Evolutionary conservation across 2,329 filamentous ascomycete species (phyloP), one percentile per base, ranked within the genome.

Genomic region (Rugonectria rugulosa): DNA sequence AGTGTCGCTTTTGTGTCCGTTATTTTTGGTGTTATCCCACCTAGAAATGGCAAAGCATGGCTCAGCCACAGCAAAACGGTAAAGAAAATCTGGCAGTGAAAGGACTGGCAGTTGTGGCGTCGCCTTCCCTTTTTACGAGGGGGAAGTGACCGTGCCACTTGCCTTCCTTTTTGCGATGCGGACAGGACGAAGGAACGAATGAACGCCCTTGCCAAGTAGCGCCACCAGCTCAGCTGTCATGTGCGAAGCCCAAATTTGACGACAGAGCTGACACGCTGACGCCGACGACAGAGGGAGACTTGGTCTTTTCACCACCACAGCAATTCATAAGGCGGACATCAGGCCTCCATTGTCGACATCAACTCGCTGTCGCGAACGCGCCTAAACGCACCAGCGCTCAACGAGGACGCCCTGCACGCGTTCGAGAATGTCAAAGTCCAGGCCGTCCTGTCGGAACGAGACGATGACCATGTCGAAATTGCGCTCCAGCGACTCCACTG

Each of bases 401-500:
- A 81, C 68, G 32, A 66, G 60, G 1, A 74, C 70, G 5, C 60
- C 69, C 14, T 68, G 40, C 3, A 81, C 61, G 32, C 62, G 55
- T 5, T 74, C 66, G 7, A 80, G 56, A 0, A 80, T 60, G 3
- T 48, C 62, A 59, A 77, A 77, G 48, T 81, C 73, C 11, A 81
- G 66, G 0, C 75, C 73, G 2, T 67, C 62, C 55, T 81, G 79
- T 24, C 73, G 72, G 43, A 78, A 73, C 1, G 77, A 71, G 7
- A 81, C 72, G 2, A 81, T 70, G 17, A 82, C 66, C 59, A 77
- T 72, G 58, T 78, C 71, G 47, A 81, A 81, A 1, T 53, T 53
- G 12, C 59, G 47, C 31, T 74, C 69, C 14, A 82, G 64, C 6
- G 59, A 63, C 19, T 71, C 63, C 10, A 57, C 62, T 1, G 64